These are phyloP conservation scores for Maudiozyma serrabonitensis DNA, from an alignment of 805 yeast genomes.

Conservation along the genomic window DNA sequence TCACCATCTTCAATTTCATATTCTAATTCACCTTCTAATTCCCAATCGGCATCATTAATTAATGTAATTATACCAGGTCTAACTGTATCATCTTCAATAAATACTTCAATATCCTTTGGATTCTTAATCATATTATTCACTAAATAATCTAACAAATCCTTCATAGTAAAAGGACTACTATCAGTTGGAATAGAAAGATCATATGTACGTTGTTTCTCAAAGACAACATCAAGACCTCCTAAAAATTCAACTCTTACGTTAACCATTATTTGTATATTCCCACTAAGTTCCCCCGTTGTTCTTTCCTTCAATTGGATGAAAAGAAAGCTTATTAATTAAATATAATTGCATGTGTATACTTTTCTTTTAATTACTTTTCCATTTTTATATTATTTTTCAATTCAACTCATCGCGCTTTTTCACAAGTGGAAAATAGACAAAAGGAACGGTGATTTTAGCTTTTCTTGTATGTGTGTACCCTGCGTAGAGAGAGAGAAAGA, in stretches of 20 bases:
- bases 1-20: conserved; percentile 73
- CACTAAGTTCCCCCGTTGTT: too few species aligned
- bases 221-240: conserved; percentile 82
- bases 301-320: too few species aligned
- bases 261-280: conserved; percentile 24
- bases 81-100: conserved; percentile 70
- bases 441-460: too few species aligned
- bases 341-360: too few species aligned
- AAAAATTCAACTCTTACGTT: conserved; percentile 36
- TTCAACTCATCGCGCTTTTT: too few species aligned
- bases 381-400: too few species aligned
- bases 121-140: conserved; percentile 46
- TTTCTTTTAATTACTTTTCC: neutral
- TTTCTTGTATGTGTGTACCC: too few species aligned
- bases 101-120: conserved; percentile 57
- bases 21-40: conserved; percentile 78
- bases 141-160: conserved; percentile 49
- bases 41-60: conserved; percentile 96
- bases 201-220: conserved; percentile 47
- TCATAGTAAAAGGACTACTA: conserved; percentile 26
- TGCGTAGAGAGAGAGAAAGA: too few species aligned
- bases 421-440: too few species aligned
- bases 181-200: conserved; percentile 40
- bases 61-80: conserved; percentile 90
- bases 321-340: neutral